These are phyloP conservation scores for Alternaria hordeiaustralica DNA, from an alignment of 2,329 filamentous ascomycete genomes.

Conservation along the genomic window DNA sequence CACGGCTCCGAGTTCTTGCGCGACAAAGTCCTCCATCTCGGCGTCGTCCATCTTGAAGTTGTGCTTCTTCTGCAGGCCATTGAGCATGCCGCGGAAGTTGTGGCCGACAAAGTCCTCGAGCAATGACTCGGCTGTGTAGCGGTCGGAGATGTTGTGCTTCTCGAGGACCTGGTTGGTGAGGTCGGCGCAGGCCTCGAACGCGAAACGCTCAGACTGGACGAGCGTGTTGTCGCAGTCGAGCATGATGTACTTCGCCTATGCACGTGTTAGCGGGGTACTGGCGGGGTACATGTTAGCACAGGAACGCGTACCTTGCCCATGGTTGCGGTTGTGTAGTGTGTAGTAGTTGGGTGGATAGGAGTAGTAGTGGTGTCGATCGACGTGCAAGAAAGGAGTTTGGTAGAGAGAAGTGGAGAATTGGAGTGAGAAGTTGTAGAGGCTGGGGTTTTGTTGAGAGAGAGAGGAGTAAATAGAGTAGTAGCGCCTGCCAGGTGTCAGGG, in stretches of 20 bases:
- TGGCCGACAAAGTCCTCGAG: slow-evolving; percentile 89
- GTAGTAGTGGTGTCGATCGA: slow-evolving; percentile 27
- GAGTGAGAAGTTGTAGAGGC: slow-evolving; percentile 13
- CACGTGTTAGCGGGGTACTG: slow-evolving; percentile 25
- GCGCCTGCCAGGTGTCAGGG: slow-evolving; percentile 36
- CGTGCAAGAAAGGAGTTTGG: background rate
- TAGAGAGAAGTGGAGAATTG: slow-evolving; percentile 9
- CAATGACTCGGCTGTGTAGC: slow-evolving; percentile 79
- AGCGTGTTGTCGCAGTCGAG: slow-evolving; percentile 83
- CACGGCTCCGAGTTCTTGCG: slow-evolving; percentile 80
- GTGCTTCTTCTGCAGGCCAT: slow-evolving; percentile 75
- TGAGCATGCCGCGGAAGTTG: slow-evolving; percentile 93
- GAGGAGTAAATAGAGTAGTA: slow-evolving; percentile 32
- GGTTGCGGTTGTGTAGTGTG: slow-evolving; percentile 24
- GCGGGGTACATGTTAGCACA: slow-evolving; percentile 19
- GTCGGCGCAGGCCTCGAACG: slow-evolving; percentile 89
- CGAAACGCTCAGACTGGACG: slow-evolving; percentile 86
- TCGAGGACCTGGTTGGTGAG: slow-evolving; percentile 86
- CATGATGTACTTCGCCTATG: slow-evolving; percentile 57
- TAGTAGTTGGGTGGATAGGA: slow-evolving; percentile 11
- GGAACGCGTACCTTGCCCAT: slow-evolving; percentile 39
- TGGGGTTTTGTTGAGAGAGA: slow-evolving; percentile 29
- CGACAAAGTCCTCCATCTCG: slow-evolving; percentile 77
- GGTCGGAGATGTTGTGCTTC: slow-evolving; percentile 66
- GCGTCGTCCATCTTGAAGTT: slow-evolving; percentile 71